Base-by-base conservation (phyloP, 345 rosid genomes). In the Dipteronia dyeriana region DNA sequence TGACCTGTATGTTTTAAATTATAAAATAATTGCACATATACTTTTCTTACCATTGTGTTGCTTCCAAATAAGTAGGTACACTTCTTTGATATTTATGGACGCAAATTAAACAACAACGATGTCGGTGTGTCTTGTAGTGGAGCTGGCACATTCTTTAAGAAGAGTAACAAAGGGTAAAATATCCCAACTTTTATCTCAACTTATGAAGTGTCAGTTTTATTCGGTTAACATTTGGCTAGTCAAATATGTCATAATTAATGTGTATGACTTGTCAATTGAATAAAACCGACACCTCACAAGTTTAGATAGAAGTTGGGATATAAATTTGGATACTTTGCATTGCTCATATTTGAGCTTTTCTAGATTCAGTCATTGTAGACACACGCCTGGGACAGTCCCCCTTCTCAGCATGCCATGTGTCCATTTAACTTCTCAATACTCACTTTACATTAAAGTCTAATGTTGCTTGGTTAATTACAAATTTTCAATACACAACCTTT, bases 61-160 rank as follows among this genome's bases (percentile, higher is more conserved):
- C 60, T 22, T 81, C 76, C 63, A 19, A 14, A 61, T 72, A 62
- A 85, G 67, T 64, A 95, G 99, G 88, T 95, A 41, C 86, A 87
- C 63, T 95, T 95, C 83, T 93, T 95, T 85, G 99, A 91, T 63
- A 85, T 95, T 76, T 95, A 93, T 72, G 99, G 99, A 22, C 81
- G 97, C 73, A 90, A 91, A 70, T 82, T 95, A 81, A 93, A 93
- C 86, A 88, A 92, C 1, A 31, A 76, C 0, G 88, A 91, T 84
- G 98, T 95, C n/a, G 99, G 98, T 79, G 85, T 95, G 65, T 95
- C 99, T 71, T 95, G 99, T 88, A 87, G 78, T 23, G 88, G 76
- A 70, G 74, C 71, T 68, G 92, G 90, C 64, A 85, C 87, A n/a
- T 95, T 95, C 87, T 95, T 85, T 80, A 73, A 83, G 16, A 93